A percentile compares a stretch with the other conserved stretches of the same genome.
phyloP scores from a whole-genome alignment of 371 early-diverging fungal genomes.

The Scutellospora calospora region DNA sequence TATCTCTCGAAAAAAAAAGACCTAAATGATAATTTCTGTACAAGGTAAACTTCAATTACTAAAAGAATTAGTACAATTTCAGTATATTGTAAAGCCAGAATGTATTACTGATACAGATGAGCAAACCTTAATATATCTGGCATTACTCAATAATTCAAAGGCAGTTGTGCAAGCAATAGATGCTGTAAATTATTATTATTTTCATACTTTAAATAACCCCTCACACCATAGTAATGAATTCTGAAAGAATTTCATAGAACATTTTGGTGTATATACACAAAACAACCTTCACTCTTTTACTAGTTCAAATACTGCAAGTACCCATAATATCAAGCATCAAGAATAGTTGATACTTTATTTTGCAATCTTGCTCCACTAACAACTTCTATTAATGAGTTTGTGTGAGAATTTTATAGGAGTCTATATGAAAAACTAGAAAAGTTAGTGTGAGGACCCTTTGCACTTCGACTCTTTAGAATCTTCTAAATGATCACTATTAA shows the following conservation, averaged over 20 bases:
- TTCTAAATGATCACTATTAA: constrained; percentile 16
- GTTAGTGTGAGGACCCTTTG: constrained; percentile 17
- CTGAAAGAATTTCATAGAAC: too few relatives aligned
- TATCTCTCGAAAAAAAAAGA: neutral
- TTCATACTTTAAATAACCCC: too few relatives aligned
- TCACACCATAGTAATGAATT: too few relatives aligned
- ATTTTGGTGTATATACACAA: too few relatives aligned
- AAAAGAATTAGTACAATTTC: constrained; percentile 2
- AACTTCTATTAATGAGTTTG: neutral
- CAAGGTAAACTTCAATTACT: neutral
- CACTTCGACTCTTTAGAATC: neutral
- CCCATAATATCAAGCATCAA: neutral
- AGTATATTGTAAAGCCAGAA: constrained; percentile 10
- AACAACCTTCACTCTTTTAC: neutral
- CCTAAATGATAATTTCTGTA: neutral
- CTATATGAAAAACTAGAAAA: neutral
- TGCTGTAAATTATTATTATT: too few relatives aligned
- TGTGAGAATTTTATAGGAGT: neutral
- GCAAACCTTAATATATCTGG: neutral
- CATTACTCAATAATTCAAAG: too few relatives aligned
- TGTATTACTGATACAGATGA: neutral
- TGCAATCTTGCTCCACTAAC: neutral
- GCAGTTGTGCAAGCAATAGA: too few relatives aligned
- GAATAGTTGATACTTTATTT: neutral
- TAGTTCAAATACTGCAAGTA: neutral